Evolutionary conservation across 2,329 filamentous ascomycete genomes (phyloP), one percentile per base, ranked within the genome.

Genomic region (Alternaria ventricosa): DNA sequence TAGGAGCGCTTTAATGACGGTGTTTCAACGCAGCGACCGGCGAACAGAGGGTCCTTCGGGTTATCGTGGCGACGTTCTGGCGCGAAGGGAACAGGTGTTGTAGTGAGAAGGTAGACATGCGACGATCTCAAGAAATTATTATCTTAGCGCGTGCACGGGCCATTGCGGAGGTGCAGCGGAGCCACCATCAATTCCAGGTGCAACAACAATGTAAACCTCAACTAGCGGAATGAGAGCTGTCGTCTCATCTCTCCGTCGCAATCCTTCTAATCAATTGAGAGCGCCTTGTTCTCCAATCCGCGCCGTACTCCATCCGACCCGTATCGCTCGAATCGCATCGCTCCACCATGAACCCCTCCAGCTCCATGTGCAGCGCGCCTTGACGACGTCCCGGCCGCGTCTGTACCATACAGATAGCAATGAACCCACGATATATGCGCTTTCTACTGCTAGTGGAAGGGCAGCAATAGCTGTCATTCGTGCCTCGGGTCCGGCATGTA

Each of bases 401-500:
- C 36, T 47, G 3, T 65, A 69, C 55, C 71, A 77, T 58, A 27
- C 58, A 15, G 25, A 25, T 12, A 30, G 63, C 18, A 63, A 72
- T 9, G 77, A 78, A 12, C 73, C 75, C 15, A 98, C 95, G 1
- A 97, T 99, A 57, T 98, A 97, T 79, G 96, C 96, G 0, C 83
- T 98, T 1, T 97, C 95, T 0, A 96, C 94, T 0, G 93, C 93
- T 0, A 84, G 91, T 11, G 96, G 95, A 1, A 89, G 89, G 76
- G 94, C 93, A 46, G 96, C 94, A 1, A 97, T 99, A 77, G 95
- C 95, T 2, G 90, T 98, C 36, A 89, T 98, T 56, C 89, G 96
- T 13, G 85, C 97, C 25, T 97, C 96, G 5, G 96, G 96, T 0
- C 87, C 92, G 27, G 88, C 89, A 47, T 95, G 92, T 79, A 80